These are phyloP conservation scores for Heliosperma pusillum DNA, from an alignment of 148 eudicot species.

Conservation along the genomic window DNA sequence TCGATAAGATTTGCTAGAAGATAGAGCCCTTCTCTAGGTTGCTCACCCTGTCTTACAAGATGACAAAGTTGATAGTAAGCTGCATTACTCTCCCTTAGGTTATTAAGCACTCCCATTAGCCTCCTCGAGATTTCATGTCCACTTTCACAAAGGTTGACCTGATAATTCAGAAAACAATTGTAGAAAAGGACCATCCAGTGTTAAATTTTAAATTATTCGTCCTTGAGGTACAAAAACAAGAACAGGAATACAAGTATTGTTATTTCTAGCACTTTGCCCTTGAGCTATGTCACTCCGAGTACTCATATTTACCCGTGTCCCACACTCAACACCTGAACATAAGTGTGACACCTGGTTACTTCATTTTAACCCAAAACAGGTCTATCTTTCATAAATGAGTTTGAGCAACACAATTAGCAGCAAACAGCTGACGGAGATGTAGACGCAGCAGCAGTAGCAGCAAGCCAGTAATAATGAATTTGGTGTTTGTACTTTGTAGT, in stretches of 20 bases:
- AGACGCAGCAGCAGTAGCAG: neutral
- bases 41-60: constrained; percentile 94
- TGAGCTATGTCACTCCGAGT: neutral
- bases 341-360: neutral
- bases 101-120: constrained; percentile 54
- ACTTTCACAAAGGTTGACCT: constrained; percentile 54
- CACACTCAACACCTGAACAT: neutral
- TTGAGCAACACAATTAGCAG: neutral
- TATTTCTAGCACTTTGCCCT: neutral
- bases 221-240: neutral
- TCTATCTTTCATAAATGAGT: no score
- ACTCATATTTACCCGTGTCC: neutral
- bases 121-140: constrained; percentile 71
- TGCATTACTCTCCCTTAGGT: constrained; percentile 54
- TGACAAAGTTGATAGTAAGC: constrained; percentile 80
- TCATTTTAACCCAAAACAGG: no score
- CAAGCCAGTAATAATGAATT: neutral
- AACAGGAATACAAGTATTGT: neutral
- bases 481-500: neutral
- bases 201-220: neutral
- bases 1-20: constrained; percentile 79
- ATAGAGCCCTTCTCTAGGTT: constrained; percentile 88
- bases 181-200: constrained; percentile 14
- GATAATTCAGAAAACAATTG: constrained; percentile 20
- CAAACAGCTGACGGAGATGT: neutral